These are phyloP conservation scores for Trametes sp. DNA, from an alignment of 1,284 basidiomycete genomes.

Conservation along the genomic window DNA sequence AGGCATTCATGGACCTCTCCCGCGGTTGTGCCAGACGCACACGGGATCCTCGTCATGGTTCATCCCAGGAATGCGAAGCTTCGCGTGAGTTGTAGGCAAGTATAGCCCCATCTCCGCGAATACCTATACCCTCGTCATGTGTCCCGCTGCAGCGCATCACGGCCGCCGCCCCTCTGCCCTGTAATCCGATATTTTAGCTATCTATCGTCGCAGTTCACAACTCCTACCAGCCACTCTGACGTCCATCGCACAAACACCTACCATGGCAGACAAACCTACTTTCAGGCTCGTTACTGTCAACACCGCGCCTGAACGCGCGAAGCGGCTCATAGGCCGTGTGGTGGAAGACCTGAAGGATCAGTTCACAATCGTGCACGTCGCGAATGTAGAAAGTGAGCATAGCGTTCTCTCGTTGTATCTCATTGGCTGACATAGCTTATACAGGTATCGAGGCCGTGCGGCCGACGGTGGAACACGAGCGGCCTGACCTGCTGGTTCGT, in stretches of 20 bases:
- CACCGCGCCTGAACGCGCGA: conserved; percentile 36
- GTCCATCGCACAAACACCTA: neutral
- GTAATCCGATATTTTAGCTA: too few species aligned
- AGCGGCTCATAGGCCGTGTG: conserved; percentile 32
- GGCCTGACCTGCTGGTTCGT: conserved; percentile 32
- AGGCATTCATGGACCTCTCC: too few species aligned
- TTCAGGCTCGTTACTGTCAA: conserved; percentile 36
- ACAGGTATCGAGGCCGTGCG: conserved; percentile 32
- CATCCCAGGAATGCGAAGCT: too few species aligned
- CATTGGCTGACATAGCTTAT: neutral
- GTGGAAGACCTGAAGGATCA: conserved; percentile 35
- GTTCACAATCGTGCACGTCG: conserved; percentile 31
- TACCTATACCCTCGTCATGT: too few species aligned
- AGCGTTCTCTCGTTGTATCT: neutral
- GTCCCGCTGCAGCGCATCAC: too few species aligned
- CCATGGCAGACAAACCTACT: conserved; percentile 6
- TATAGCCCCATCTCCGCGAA: too few species aligned
- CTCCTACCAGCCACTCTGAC: neutral
- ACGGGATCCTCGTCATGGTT: too few species aligned
- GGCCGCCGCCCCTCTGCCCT: too few species aligned
- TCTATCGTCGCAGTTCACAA: too few species aligned
- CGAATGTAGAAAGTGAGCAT: conserved; percentile 34
- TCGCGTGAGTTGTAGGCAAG: too few species aligned
- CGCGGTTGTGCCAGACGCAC: too few species aligned
- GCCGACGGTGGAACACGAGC: conserved; percentile 27